Evolutionary conservation across 352 stramenopile species (phyloP), one percentile per base, ranked within the genome.

Genomic region (Phytophthora europaea): DNA sequence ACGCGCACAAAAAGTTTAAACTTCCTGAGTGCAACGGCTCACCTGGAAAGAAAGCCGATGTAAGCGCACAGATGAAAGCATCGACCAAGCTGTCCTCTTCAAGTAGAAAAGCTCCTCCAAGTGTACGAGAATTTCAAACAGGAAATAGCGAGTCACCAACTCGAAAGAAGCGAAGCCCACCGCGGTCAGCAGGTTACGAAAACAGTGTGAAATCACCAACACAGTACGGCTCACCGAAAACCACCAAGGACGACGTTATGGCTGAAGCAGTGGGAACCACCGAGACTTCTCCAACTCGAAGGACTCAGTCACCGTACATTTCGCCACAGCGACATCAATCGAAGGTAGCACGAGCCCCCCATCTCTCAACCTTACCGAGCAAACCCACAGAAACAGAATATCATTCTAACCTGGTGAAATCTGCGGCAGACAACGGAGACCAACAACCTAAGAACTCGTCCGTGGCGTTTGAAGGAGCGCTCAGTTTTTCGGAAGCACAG

Each of bases 11-110:
- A 38, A 74, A 81, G 20, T 84, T 86, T 52, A 67, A 38, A 10
- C 73, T 88, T 10, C 81, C 81, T 0, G 66, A 83, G 6, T 88
- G 79, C 26, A 73, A 88, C 4, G 79, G 81, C 23, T 86, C 78
- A 9, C 70, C 73, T 6, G 61, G 51, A 0, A 76, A 67, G 53
- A 86, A 68, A 3, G 10, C 7, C 8, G 56, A 48, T 36, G 23
- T 45, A 5, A 67, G 43, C 23, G 62, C 47, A 8, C 72, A 79
- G 56, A 47, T 63, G 31, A 51, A 62, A 31, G 61, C 67, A 36
- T 69, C 67, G 22, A 26, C 51, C 40, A 72, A 61, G 15, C 58
- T 79, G 18, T 61, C 50, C 16, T 68, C 61, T 45, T 18, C 50
- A 40, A 52, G 10, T 8, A 55, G 34, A 62, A 34, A 50, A 40